Base-by-base conservation (phyloP, 257 asterid species). In the Phtheirospermum japonicum region DNA sequence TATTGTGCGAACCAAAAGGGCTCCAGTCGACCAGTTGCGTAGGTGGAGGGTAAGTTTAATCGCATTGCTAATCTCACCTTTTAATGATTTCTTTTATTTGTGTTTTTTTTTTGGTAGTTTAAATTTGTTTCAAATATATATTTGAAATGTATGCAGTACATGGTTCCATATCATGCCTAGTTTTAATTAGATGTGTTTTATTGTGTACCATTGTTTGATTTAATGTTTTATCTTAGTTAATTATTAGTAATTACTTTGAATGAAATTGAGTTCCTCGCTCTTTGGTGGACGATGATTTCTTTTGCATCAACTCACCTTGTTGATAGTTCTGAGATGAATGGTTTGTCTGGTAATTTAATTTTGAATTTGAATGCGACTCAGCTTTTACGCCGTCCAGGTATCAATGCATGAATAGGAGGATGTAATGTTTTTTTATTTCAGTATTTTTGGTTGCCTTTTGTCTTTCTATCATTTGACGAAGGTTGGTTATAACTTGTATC, bases 21-120 rank as follows among this genome's bases (percentile, higher is more conserved):
- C 98, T 30, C 85, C 98, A 0, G 57, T 81, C 39, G 78, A 92
- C 69, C 83, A 92, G 60, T 67, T 92, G 71, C 87, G 81, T 42
- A 61, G 85, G 61, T 92, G 98, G 97, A 77, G 98, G 80, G 98
- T 91, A 73, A 74, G 98, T 73, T 72, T 55, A 33, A 32, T 19
- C 11, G 5, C 59, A 46, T 45, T 49, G 18, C 59, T 5, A 19
- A 43, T 49, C 26, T 42, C 28, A 4, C 8, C 8, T 9, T 28
- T 34, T 49, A 23, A 4, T 5, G 36, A 52, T 10, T 26, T 26
- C 11, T 20, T 3, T 26, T 14, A 8, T 7, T 11, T 26, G 18
- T 7, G 14, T 32, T 23, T 23, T 23, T 55, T 14, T 13, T 32
- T 31, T 11, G 9, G 9, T 54, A 7, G 32, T 23, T 12, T 28